Percentiles rank a stretch among this genome's conserved stretches.
phyloP scores from a whole-genome alignment of 2,329 filamentous ascomycete species.

The Aphanoascus verrucosus region DNA sequence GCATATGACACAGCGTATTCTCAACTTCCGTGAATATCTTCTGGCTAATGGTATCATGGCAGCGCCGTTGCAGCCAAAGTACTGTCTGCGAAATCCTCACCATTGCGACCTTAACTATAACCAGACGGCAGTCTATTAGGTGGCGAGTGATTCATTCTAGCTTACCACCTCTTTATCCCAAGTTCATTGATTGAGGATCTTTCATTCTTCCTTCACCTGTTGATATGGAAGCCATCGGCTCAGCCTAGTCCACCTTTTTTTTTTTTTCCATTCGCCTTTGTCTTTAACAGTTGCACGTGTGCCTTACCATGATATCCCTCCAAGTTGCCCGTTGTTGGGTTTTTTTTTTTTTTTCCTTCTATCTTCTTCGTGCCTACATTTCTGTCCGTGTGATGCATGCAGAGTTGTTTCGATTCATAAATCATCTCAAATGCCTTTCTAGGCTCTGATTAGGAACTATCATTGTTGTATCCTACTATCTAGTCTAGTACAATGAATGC shows the following conservation, averaged over 20 bases:
- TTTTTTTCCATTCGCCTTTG: too few species aligned
- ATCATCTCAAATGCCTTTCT: too few species aligned
- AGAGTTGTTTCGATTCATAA: too few species aligned
- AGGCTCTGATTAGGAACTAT: neutral
- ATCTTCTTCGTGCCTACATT: too few species aligned
- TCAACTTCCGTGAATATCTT: constrained; percentile 51
- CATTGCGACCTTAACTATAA: constrained; percentile 46
- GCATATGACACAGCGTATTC: constrained; percentile 44
- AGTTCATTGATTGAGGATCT: neutral
- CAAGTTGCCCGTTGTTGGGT: too few species aligned
- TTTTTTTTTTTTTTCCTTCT: too few species aligned
- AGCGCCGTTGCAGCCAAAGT: constrained; percentile 45
- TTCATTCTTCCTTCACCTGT: neutral
- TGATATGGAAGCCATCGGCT: too few species aligned
- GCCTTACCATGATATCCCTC: too few species aligned
- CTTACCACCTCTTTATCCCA: neutral
- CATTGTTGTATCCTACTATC: neutral
- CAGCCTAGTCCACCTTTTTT: too few species aligned
- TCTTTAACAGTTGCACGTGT: too few species aligned
- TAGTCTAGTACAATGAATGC: neutral
- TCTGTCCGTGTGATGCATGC: too few species aligned
- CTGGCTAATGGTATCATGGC: constrained; percentile 45
- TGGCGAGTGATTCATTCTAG: neutral
- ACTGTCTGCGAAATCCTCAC: constrained; percentile 49
- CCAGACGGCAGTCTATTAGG: constrained; percentile 31